These are phyloP conservation scores for Lasiosphaeris hirsuta DNA, from an alignment of 495 filamentous ascomycete species.

Conservation along the genomic window DNA sequence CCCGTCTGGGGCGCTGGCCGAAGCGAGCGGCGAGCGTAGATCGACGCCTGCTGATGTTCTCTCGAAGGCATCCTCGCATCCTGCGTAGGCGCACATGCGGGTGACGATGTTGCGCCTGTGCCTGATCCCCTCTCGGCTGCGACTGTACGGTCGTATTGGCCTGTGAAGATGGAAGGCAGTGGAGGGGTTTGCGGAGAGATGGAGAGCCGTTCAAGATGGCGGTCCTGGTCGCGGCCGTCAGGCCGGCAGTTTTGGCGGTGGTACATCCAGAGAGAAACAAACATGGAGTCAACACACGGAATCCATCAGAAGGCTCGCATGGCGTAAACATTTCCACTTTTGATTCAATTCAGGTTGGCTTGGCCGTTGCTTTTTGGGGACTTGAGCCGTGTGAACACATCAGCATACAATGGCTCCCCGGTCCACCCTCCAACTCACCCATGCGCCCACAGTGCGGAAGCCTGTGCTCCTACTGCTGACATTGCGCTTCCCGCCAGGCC, in stretches of 20 bases:
- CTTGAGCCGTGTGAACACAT: constrained; percentile 4
- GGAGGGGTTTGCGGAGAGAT: neutral
- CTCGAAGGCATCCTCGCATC: neutral
- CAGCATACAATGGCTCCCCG: neutral
- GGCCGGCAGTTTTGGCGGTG: neutral
- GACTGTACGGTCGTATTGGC: constrained; percentile 19
- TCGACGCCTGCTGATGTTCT: neutral
- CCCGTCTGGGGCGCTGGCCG: too few species aligned
- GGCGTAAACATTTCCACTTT: neutral
- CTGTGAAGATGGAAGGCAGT: constrained; percentile 3
- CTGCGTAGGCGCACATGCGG: constrained; percentile 8
- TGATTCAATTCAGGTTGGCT: constrained; percentile 4
- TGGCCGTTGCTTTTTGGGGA: constrained; percentile 11
- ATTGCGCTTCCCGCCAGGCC: neutral
- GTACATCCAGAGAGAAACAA: constrained; percentile 6
- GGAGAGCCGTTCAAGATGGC: neutral
- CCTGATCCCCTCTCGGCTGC: constrained; percentile 16
- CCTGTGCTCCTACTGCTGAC: neutral
- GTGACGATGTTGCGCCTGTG: constrained; percentile 14
- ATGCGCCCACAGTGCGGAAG: constrained; percentile 12
- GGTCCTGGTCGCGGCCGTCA: neutral
- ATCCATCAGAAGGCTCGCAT: neutral
- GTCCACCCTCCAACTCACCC: constrained; percentile 7
- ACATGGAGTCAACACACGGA: neutral
- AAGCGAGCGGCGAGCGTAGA: neutral